Conservation (phyloP, 2,329 filamentous ascomycete genomes). For the Niveomyces coronatus region DNA sequence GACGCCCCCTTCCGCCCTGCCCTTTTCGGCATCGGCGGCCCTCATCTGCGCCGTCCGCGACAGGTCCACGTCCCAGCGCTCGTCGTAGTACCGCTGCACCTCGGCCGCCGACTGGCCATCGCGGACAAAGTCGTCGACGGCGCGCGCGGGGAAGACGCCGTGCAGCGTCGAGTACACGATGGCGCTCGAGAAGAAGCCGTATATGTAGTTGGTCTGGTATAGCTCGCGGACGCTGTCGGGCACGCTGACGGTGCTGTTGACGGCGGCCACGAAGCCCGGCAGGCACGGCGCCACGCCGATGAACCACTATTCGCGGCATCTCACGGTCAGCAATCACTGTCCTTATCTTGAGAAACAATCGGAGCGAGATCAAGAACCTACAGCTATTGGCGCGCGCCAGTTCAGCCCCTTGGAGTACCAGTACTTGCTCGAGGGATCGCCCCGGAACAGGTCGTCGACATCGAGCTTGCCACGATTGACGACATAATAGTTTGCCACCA, state of each 20-base stretch:
- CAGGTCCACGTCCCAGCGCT: constrained; percentile 22
- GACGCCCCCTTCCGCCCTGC: background rate
- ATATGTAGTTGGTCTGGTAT: constrained; percentile 29
- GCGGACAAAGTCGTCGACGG: constrained; percentile 21
- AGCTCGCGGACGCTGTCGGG: constrained; percentile 27
- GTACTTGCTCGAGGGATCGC: constrained; percentile 23
- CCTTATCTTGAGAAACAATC: background rate
- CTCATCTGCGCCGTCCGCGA: constrained; percentile 6
- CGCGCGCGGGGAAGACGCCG: constrained; percentile 17
- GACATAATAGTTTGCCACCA: constrained; percentile 26
- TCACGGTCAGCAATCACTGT: background rate
- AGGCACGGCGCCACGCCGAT: constrained; percentile 28
- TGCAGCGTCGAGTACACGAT: constrained; percentile 23
- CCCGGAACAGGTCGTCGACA: constrained; percentile 25
- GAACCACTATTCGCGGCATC: constrained; percentile 22
- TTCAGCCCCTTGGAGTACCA: constrained; percentile 31
- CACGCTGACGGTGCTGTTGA: constrained; percentile 24
- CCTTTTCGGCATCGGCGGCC: background rate
- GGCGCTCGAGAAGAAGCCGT: constrained; percentile 26
- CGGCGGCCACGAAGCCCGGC: constrained; percentile 32
- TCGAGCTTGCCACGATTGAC: constrained; percentile 25
- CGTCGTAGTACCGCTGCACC: constrained; percentile 19
- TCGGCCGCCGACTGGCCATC: constrained; percentile 15
- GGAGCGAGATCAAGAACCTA: constrained; percentile 15
- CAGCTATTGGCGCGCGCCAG: constrained; percentile 29